Evolutionary conservation across 1,284 basidiomycete species (phyloP).

Genomic region (Ustilago bromivora): DNA sequence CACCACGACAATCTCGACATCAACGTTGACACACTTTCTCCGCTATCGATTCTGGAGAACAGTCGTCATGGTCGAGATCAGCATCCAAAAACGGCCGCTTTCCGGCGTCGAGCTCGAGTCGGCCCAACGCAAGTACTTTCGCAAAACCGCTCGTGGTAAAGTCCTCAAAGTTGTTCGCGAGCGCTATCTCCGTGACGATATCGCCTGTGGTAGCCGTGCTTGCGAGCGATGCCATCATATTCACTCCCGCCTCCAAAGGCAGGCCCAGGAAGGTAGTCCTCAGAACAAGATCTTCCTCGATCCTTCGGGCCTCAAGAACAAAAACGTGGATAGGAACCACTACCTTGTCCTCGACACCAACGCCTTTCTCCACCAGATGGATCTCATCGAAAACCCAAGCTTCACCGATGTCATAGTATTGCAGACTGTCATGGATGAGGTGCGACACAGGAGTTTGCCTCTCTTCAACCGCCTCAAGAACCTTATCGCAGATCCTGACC

Average conservation of each 20-base stretch:
- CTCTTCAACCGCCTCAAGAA: constrained; percentile 78
- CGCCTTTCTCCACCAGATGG: constrained; percentile 84
- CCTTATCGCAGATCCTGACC: constrained; percentile 65
- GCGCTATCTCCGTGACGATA: constrained; percentile 91
- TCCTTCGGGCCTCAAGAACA: constrained; percentile 46
- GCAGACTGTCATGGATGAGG: constrained; percentile 96
- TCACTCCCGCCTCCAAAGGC: constrained; percentile 45
- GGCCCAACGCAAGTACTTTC: constrained; percentile 62
- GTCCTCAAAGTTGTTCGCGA: constrained; percentile 96
- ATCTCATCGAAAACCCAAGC: constrained; percentile 59
- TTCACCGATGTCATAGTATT: constrained; percentile 77
- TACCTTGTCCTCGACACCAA: constrained; percentile 95
- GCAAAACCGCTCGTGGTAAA: constrained; percentile 91
- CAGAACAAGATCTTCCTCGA: constrained; percentile 71
- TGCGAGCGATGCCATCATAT: constrained; percentile 73
- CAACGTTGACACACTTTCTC: background rate
- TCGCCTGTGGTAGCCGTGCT: constrained; percentile 84
- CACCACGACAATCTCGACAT: background rate
- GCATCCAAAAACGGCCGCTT: constrained; percentile 65
- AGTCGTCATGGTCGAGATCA: constrained; percentile 53
- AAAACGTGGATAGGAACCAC: constrained; percentile 72
- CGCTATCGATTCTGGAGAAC: too few relatives aligned
- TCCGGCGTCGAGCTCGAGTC: constrained; percentile 50
- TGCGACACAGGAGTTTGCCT: constrained; percentile 91
- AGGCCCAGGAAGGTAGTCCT: constrained; percentile 71